Evolutionary conservation across 495 filamentous ascomycete species (phyloP), one percentile per base, ranked within the genome.

Genomic region (Penicillium bialowiezense): DNA sequence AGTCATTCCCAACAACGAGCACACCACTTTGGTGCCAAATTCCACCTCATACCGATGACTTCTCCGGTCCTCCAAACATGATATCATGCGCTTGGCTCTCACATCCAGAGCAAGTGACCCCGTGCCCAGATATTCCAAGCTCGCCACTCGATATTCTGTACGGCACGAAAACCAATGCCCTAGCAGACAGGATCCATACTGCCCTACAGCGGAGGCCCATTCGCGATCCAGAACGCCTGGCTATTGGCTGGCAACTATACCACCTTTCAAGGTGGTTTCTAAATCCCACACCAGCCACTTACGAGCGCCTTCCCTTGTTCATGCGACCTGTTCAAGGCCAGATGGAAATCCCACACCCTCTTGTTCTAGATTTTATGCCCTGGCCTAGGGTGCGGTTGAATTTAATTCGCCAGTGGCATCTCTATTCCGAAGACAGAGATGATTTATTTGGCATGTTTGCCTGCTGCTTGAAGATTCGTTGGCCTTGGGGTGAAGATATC

Each of bases 61-160:
- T 47, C n/a, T 53, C 55, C 18, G 36, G 24, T 37, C 33, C 48
- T 6, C 18, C 15, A 5, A 51, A 38, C 1, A 20, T 50, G 2
- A 29, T 40, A 7, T 55, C 52, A 0, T 44, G 48, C 14, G 40
- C 45, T 7, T 68, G 55, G 57, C 35, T 65, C 10, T 15, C 23
- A 7, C 42, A 55, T 17, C 58, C 48, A 19, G 60, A 60, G 0
- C 37, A 41, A 1, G 60, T 68, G 13, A 26, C 24, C 2, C 13
- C 40, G 2, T 64, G 52, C 10, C 62, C 65, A 3, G 56, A 60
- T 18, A 44, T 41, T 3, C 59, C 58, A 4, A 18, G 45, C 10
- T 64, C 64, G 0, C 62, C 65, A 2, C 48, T 68, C 1, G 62
- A 63, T 14, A 35, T 68, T 9, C 29, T 68, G 1, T 65, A 68